Evolutionary conservation across 805 yeast genomes (phyloP).

Genomic region (Zygoascus flipseniorum): DNA sequence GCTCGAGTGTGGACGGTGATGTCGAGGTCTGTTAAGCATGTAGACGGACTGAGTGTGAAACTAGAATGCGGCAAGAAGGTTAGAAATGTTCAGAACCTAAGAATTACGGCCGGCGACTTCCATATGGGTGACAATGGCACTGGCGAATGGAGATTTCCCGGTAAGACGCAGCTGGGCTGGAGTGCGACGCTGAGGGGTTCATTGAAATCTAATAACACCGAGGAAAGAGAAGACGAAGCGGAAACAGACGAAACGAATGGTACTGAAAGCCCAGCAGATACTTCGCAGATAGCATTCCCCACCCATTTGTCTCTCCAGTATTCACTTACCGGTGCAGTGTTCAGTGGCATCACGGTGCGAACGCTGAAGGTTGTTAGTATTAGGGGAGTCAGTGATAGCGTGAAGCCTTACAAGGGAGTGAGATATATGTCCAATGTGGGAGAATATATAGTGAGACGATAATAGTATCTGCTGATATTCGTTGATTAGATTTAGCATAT

Average conservation of each 20-base stretch:
- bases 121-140: constrained; percentile 41
- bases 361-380: constrained; percentile 49
- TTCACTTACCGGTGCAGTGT: constrained; percentile 55
- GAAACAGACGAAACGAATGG: constrained; percentile 5
- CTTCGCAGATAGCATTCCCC: constrained; percentile 28
- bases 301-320: constrained; percentile 44
- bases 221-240: constrained; percentile 17
- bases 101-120: constrained; percentile 75
- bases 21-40: constrained; percentile 36
- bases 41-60: constrained; percentile 41
- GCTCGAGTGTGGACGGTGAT: constrained; percentile 42
- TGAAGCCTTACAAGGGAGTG: constrained; percentile 85
- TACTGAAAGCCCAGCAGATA: constrained; percentile 1
- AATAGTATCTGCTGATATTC: neutral
- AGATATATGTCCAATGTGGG: constrained; percentile 65
- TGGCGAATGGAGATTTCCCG: constrained; percentile 65
- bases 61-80: constrained; percentile 29
- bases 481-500: neutral
- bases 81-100: constrained; percentile 39
- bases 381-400: constrained; percentile 50
- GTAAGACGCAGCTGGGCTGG: constrained; percentile 51
- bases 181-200: constrained; percentile 61
- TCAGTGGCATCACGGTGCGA: constrained; percentile 68
- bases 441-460: constrained; percentile 42
- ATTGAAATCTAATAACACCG: constrained; percentile 26